phyloP scores from a whole-genome alignment of 164 flowering plant genomes.

The Cinnamomum chago region DNA sequence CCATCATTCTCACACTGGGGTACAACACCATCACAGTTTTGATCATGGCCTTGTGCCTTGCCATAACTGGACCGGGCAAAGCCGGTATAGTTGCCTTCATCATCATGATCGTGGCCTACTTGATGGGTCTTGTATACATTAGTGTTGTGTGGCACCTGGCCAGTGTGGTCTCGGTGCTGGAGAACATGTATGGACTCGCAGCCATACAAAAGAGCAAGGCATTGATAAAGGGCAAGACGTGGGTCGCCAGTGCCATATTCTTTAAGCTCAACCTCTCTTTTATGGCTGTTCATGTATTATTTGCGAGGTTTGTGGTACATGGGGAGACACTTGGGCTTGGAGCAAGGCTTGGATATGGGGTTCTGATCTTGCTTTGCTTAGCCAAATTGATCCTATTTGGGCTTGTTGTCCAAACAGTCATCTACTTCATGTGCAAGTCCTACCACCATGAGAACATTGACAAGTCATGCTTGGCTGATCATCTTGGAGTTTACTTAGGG shows the following conservation, averaged over 20 bases:
- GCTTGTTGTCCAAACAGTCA: slow-evolving; percentile 31
- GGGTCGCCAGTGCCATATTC: slow-evolving; percentile 17
- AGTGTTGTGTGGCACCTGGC: slow-evolving; percentile 39
- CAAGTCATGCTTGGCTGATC: slow-evolving; percentile 33
- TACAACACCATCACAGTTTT: slow-evolving; percentile 6
- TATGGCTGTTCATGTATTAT: slow-evolving; percentile 1
- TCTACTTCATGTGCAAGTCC: slow-evolving; percentile 44
- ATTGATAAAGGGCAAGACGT: slow-evolving; percentile 31
- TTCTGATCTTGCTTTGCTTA: slow-evolving; percentile 21
- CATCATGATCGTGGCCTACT: slow-evolving; percentile 11
- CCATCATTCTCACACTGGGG: slow-evolving; percentile 2
- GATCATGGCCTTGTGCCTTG: not conserved
- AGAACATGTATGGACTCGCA: slow-evolving; percentile 25
- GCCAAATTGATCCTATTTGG: slow-evolving; percentile 19
- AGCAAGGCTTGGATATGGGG: slow-evolving; percentile 11
- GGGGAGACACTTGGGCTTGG: slow-evolving; percentile 13
- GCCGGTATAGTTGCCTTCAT: not conserved
- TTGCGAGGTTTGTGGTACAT: slow-evolving; percentile 24
- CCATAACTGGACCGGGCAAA: not conserved
- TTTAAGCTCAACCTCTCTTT: slow-evolving; percentile 12
- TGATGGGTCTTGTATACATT: slow-evolving; percentile 29
- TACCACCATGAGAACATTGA: slow-evolving; percentile 47
- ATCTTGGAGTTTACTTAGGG: slow-evolving; percentile 33
- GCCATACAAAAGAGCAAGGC: slow-evolving; percentile 39
- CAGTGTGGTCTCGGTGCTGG: slow-evolving; percentile 39